Base-by-base conservation (phyloP, 1,284 basidiomycete species). In the Coniferiporia weirii region DNA sequence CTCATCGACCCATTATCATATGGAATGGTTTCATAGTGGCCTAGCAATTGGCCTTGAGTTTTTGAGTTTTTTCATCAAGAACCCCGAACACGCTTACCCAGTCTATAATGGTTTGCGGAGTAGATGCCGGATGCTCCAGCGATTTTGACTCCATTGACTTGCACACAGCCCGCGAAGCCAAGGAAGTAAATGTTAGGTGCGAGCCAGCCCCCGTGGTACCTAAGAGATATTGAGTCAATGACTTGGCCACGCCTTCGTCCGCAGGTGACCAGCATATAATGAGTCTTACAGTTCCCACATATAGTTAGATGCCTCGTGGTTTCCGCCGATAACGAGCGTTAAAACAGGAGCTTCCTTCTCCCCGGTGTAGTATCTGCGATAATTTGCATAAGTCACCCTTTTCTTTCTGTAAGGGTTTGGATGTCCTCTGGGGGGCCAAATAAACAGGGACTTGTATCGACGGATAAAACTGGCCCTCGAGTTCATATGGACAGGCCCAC, bases 101-200 rank as follows among this genome's bases (percentile, higher is more conserved):
- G 77, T 53, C 71, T 70, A 70, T 93, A 98, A 69, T 98, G 89
- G 51, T 87, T 78, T 0, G 70, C 69, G 67, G 97, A 97, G 79
- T 87, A 98, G 56, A 99, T 99, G 4, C 97, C 96, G 8, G 93
- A 96, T 3, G 89, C 84, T 6, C 96, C 96, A 9, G 89, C 86
- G 40, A 99, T 92, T 10, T 90, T 80, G 38, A 98, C 65, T 0
- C 92, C 94, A 66, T 95, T 88, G 35, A 98, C 87, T 54, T 89
- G 82, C 0, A 99, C 82, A 58, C 91, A 92, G 0, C 96, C 96
- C 6, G 95, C 93, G 63, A 89, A 85, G 0, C 97, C 97, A 4
- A 99, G 82, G 70, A 92, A 99, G 75, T 98, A 99, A 57, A 99
- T 97, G 69, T 97, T 96, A 1, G 92, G 93, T 0, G 97, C 97